A percentile compares a stretch with the other conserved stretches of the same genome.
Conservation (phyloP, 305 asterid genomes). For the Fraxinus sp. region DNA sequence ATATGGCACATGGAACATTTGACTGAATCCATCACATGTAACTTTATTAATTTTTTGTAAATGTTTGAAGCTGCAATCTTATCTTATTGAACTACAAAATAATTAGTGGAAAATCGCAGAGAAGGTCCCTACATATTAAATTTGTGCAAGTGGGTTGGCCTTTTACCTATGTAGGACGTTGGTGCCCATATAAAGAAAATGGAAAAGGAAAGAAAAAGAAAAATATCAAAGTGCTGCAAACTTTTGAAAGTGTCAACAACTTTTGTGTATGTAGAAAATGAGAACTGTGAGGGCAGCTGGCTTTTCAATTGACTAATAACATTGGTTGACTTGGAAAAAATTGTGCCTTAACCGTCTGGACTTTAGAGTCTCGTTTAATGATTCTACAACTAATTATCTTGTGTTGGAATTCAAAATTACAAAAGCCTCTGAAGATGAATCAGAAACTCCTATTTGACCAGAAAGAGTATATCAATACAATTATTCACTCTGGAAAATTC, state of each 20-base stretch:
- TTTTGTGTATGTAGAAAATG: background rate
- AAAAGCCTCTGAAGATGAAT: background rate
- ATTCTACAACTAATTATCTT: background rate
- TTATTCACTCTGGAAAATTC: background rate
- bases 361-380: background rate
- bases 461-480: background rate
- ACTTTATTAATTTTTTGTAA: background rate
- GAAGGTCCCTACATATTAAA: background rate
- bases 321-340: background rate
- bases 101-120: background rate
- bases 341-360: background rate
- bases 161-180: background rate
- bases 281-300: background rate
- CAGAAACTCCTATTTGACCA: background rate
- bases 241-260: background rate
- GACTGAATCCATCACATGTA: background rate
- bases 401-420: background rate
- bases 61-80: background rate
- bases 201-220: background rate
- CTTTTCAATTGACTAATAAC: background rate
- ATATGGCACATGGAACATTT: background rate
- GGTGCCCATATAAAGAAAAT: background rate
- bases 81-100: background rate
- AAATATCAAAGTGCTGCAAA: background rate
- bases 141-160: background rate